Evolutionary conservation across 208 protist species (phyloP).

Genomic region (Trypanosoma caninum): DNA sequence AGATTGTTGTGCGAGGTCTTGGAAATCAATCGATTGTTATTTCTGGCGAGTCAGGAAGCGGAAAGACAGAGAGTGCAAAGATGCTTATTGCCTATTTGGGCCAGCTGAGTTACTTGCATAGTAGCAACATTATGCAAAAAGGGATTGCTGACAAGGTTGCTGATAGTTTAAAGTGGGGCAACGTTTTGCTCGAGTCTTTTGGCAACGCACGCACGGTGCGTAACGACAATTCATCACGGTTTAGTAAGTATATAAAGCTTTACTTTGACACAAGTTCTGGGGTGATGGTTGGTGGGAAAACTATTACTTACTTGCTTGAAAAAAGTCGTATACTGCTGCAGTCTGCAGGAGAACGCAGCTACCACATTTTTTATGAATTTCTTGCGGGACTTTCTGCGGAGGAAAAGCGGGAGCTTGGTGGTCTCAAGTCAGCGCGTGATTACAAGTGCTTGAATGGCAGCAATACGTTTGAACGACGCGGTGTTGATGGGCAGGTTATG

Average conservation of each 20-base stretch:
- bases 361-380: conserved; percentile 97
- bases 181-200: conserved; percentile 94
- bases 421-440: conserved; percentile 64
- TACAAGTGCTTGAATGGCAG: conserved; percentile 89
- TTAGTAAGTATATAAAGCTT: conserved; percentile 95
- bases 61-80: conserved; percentile 94
- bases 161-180: conserved; percentile 77
- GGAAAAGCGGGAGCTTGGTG: conserved; percentile 71
- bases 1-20: conserved; percentile 64
- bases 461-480: conserved; percentile 77
- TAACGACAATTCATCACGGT: conserved; percentile 94
- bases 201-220: conserved; percentile 91
- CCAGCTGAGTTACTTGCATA: conserved; percentile 75
- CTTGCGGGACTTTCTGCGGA: conserved; percentile 63
- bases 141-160: conserved; percentile 67
- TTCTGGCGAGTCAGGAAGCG: conserved; percentile 94
- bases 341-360: conserved; percentile 90
- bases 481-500: conserved; percentile 70
- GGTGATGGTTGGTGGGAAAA: conserved; percentile 82
- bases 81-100: conserved; percentile 87
- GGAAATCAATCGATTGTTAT: conserved; percentile 91
- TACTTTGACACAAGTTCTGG: conserved; percentile 86
- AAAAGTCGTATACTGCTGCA: conserved; percentile 92
- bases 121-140: conserved; percentile 59
- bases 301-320: conserved; percentile 92